Base-by-base conservation (phyloP, 2,329 filamentous ascomycete genomes). In the Berkeleyomyces basicola region DNA sequence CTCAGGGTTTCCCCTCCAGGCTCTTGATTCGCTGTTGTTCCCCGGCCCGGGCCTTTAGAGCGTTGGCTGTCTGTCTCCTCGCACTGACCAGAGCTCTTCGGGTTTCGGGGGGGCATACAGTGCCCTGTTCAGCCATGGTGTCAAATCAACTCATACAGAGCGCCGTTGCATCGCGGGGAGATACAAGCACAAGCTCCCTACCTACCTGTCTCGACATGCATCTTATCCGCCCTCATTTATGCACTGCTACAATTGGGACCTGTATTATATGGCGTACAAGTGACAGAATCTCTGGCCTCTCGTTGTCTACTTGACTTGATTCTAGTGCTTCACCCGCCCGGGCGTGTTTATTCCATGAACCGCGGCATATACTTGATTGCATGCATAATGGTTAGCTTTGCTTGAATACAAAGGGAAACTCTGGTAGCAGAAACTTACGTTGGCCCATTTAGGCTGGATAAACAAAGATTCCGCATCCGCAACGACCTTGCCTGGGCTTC, bases 381-480 rank as follows among this genome's bases (percentile, higher is more conserved):
- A n/a, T 33, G 14, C 11, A 40, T 61, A 23, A 59, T 42, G 64
- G 64, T 62, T 14, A 62, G 60, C 58, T 23, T 59, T 31, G 16
- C 11, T 42, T 6, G 4, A 23, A 36, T 16, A 7, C 39, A 44
- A 44, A 43, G 51, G 60, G 61, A 39, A 11, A 36, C 3, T 51
- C 39, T n/a, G n/a, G 11, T 16, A 47, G 16, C n/a, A 16, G 37
- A 36, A 55, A 79, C 83, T 73, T 76, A 89, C 86, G 72, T 83
- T 82, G 65, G 90, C 90, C 71, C 88, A 82, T 73, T 84, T 91
- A 39, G 92, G 91, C 74, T 93, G 90, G 69, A 97, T 81, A 71
- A 95, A 97, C 67, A 99, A 74, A 2, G 86, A 90, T 70, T 87
- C 86, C 0, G 89, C 92, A 74, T 95, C 88, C 6, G 87, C 90